These are phyloP conservation scores for Sugiyamaella pinicola DNA, from an alignment of 1,139 yeast genomes.

Conservation along the genomic window DNA sequence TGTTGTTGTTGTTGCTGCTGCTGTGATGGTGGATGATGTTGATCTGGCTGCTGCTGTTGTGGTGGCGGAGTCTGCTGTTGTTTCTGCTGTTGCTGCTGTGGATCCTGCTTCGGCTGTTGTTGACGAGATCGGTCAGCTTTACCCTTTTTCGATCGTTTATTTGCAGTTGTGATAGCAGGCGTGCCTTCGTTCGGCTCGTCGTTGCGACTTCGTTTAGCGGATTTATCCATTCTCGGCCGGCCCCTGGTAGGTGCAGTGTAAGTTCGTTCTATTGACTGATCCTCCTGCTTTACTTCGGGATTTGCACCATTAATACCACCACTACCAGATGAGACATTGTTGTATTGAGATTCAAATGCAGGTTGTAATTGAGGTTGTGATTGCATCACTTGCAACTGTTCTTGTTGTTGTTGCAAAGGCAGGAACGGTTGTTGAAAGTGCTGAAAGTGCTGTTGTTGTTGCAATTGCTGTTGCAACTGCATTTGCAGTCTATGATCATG, in stretches of 20 bases:
- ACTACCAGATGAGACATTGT: no score
- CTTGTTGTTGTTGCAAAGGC: conserved; percentile 1
- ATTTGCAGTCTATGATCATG: neutral
- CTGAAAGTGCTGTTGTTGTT: conserved; percentile 13
- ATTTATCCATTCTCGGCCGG: conserved; percentile 5
- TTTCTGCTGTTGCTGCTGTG: conserved; percentile 17
- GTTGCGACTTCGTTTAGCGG: conserved; percentile 8
- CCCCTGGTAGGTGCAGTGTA: conserved; percentile 13
- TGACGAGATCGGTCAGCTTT: neutral
- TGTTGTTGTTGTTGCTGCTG: conserved; percentile 10
- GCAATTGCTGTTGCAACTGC: conserved; percentile 12
- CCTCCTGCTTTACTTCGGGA: neutral
- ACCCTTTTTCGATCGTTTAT: conserved; percentile 7
- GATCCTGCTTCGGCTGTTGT: conserved; percentile 1
- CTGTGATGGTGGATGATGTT: conserved; percentile 7
- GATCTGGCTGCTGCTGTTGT: conserved; percentile 8
- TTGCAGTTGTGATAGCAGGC: neutral
- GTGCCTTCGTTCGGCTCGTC: conserved; percentile 1
- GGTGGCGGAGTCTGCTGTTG: conserved; percentile 21
- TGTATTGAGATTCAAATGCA: conserved; percentile 7
- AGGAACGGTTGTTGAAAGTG: conserved; percentile 14
- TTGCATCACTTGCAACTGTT: conserved; percentile 16
- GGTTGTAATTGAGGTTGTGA: conserved; percentile 18
- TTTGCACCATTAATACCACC: no score
- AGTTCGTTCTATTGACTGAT: neutral